Evolutionary conservation across 2,329 filamentous ascomycete species (phyloP), one percentile per base, ranked within the genome.

Genomic region (Trichoderma sp.): DNA sequence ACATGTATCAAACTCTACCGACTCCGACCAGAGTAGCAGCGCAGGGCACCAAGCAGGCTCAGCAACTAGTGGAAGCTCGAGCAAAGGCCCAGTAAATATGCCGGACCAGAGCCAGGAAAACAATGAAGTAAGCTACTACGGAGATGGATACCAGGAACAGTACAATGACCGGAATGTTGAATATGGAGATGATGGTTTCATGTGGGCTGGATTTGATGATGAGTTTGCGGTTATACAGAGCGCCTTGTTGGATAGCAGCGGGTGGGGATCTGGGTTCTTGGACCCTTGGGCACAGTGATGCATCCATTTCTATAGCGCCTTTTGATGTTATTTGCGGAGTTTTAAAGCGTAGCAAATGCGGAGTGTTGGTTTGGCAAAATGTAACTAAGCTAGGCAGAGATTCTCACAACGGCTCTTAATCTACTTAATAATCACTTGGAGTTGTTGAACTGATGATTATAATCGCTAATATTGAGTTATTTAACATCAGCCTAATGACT

Each of bases 141-240:
- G 35, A 8, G 63, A 66, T 27, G 37, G 37, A 1, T 66, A 66
- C 14, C 53, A 57, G 27, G 63, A 66, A 27, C 63, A 57, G 11
- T 49, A 64, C 21, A 49, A 40, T 19, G 47, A 49, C 5, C 47
- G 33, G 1, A 40, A 27, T 11, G 40, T 49, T 1, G 63, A 66
- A 47, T 66, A 66, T 31, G 63, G 53, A 7, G 63, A 58, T n/a
- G 52, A 66, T 58, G 63, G 63, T 4, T 58, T 66, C 37, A 66
- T 66, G 63, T 66, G 63, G 63, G 63, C 63, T 4, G 63, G 63
- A n/a, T 66, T 66, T 35, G 63, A 66, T 14, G 63, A 66, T 13
- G 63, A 66, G 19, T 66, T 66, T 58, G 63, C 63, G 3, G 52
- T 66, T 8, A 66, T 66, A 27, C 63, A 66, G 35, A 66, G 63